Evolutionary conservation across 768 basidiomycete genomes (phyloP).

Genomic region (Holtermanniella nyarrowii): DNA sequence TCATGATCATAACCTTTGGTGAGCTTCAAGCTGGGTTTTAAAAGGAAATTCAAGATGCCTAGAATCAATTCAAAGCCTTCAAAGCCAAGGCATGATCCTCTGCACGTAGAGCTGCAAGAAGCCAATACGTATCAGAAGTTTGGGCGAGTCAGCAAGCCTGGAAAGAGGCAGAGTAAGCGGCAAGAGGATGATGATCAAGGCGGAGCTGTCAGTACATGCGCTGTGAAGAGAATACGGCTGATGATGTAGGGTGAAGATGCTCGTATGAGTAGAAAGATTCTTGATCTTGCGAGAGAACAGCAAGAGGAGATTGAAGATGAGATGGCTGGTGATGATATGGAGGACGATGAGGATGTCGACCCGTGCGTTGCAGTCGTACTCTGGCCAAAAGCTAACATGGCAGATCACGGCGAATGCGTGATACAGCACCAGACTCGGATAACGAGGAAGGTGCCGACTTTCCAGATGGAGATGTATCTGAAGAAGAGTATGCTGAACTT

Average conservation of each 20-base stretch:
- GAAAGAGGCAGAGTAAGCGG: slow-evolving; percentile 48
- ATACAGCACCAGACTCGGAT: slow-evolving; percentile 10
- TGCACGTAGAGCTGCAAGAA: slow-evolving; percentile 69
- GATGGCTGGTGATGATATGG: slow-evolving; percentile 23
- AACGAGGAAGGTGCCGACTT: slow-evolving; percentile 30
- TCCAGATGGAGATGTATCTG: slow-evolving; percentile 29
- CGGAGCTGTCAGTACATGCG: not conserved
- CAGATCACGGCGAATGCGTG: slow-evolving; percentile 17
- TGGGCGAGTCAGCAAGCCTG: slow-evolving; percentile 53
- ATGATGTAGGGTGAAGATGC: slow-evolving; percentile 28
- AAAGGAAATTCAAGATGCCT: slow-evolving; percentile 24
- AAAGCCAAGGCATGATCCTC: slow-evolving; percentile 62
- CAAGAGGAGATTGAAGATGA: slow-evolving; percentile 67
- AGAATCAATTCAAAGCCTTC: slow-evolving; percentile 12
- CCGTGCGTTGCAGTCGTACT: slow-evolving; percentile 9
- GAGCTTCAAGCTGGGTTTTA: no score
- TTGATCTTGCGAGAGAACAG: slow-evolving; percentile 84
- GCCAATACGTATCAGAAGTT: slow-evolving; percentile 70
- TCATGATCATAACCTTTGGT: no score
- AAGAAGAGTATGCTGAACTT: slow-evolving; percentile 45
- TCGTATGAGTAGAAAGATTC: slow-evolving; percentile 66
- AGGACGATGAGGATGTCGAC: slow-evolving; percentile 25
- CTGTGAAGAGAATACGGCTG: not conserved
- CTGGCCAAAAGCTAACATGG: slow-evolving; percentile 3
- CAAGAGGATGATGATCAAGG: slow-evolving; percentile 50